Percentiles rank a stretch among this genome's conserved stretches.
Evolutionary conservation across 1,284 basidiomycete species (phyloP).

Genomic region (Tilletia caries): DNA sequence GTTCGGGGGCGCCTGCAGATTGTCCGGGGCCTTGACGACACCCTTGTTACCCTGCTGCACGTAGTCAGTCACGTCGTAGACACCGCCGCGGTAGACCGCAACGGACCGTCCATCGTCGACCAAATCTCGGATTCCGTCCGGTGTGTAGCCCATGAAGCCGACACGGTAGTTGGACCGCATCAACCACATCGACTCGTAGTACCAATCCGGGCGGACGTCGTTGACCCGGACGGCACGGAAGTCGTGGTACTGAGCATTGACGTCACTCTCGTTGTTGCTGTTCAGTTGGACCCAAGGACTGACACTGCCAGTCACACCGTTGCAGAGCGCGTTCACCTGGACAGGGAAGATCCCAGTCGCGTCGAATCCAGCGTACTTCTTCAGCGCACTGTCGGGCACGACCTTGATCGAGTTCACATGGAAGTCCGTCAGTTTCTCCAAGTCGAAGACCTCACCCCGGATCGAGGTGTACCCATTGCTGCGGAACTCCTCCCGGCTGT

Average conservation of each 20-base stretch:
- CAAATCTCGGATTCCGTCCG: constrained; percentile 67
- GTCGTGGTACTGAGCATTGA: constrained; percentile 79
- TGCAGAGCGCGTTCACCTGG: constrained; percentile 91
- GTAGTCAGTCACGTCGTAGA: constrained; percentile 87
- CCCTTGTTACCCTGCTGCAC: constrained; percentile 52
- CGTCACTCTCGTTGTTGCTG: constrained; percentile 75
- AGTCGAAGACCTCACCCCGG: constrained; percentile 88
- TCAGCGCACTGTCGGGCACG: constrained; percentile 69
- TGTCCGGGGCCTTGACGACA: constrained; percentile 62
- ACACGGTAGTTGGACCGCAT: constrained; percentile 81
- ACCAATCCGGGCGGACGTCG: constrained; percentile 95
- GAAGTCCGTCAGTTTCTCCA: constrained; percentile 54
- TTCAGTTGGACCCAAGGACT: constrained; percentile 79
- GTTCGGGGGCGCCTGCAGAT: constrained; percentile 62
- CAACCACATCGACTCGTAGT: constrained; percentile 70
- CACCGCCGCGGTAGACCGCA: constrained; percentile 74
- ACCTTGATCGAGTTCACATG: constrained; percentile 72
- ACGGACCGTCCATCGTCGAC: constrained; percentile 68
- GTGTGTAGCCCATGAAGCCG: constrained; percentile 84
- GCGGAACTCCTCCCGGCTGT: constrained; percentile 71
- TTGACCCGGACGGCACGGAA: constrained; percentile 71
- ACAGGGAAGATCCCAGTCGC: constrained; percentile 85
- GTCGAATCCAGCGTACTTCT: constrained; percentile 77
- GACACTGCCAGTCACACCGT: constrained; percentile 74
- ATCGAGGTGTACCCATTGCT: constrained; percentile 75